A percentile compares a stretch with the other conserved stretches of the same genome.
These are phyloP conservation scores for Triticum monococcum DNA, from an alignment of 176 grass and related monocot genomes.

Conservation along the genomic window DNA sequence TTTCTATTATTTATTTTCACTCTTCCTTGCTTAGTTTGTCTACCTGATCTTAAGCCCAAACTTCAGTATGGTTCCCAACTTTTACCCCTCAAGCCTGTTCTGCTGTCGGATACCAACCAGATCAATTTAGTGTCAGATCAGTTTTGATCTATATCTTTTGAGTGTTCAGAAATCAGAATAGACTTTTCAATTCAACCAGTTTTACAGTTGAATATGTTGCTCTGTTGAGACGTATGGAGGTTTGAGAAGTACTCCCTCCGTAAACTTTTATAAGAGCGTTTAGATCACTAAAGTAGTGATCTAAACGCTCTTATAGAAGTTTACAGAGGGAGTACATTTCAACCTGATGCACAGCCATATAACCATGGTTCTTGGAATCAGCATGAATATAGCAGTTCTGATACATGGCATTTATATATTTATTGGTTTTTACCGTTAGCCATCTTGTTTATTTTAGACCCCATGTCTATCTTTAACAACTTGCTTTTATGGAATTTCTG, in stretches of 20 bases:
- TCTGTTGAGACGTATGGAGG: neutral
- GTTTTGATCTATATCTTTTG: constrained; percentile 13
- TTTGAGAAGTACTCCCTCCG: neutral
- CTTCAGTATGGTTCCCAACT: neutral
- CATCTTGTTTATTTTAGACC: neutral
- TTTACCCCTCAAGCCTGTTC: neutral
- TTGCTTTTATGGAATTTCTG: neutral
- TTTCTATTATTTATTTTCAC: neutral
- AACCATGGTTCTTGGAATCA: neutral
- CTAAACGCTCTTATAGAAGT: too few species aligned
- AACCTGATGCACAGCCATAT: neutral
- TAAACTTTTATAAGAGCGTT: too few species aligned
- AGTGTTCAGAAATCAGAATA: neutral
- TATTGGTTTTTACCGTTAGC: neutral
- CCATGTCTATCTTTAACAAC: constrained; percentile 1
- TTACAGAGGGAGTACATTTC: neutral
- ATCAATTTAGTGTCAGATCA: neutral
- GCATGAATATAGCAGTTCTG: neutral
- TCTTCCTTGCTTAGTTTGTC: neutral
- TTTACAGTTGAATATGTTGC: neutral
- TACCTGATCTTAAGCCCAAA: neutral
- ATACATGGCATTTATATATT: constrained; percentile 11
- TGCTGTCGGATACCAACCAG: neutral
- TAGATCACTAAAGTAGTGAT: too few species aligned
- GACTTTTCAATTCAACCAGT: neutral